A percentile compares a stretch with the other conserved stretches of the same genome.
Conservation (phyloP, 768 basidiomycete species). For the Leccinum subgranulosum region DNA sequence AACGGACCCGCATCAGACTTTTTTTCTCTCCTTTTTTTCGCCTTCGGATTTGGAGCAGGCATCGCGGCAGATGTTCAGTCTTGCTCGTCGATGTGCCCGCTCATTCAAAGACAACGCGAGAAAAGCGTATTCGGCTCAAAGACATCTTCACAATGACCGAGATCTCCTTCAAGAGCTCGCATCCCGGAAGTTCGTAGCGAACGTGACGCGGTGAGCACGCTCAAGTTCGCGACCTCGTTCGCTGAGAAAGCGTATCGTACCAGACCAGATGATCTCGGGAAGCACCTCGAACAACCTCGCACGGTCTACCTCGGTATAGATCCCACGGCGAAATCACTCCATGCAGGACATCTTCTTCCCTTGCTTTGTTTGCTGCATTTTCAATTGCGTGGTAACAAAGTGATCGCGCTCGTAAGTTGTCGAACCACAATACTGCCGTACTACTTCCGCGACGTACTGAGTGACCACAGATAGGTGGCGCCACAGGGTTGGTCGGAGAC, state of each 20-base stretch:
- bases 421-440: not conserved
- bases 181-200: constrained; percentile 32
- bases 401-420: constrained; percentile 74
- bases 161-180: constrained; percentile 33
- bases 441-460: not conserved
- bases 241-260: constrained; percentile 1
- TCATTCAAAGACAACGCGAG: not conserved
- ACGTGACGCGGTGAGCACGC: constrained; percentile 34
- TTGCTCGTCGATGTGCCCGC: constrained; percentile 17
- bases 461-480: constrained; percentile 83
- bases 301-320: constrained; percentile 88
- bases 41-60: not conserved
- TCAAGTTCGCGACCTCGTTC: not conserved
- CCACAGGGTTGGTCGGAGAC: constrained; percentile 95
- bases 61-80: constrained; percentile 19
- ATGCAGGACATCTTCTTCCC: constrained; percentile 92
- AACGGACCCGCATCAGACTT: not conserved
- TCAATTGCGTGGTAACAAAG: constrained; percentile 75
- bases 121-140: not conserved
- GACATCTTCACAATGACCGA: constrained; percentile 18
- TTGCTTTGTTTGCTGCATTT: constrained; percentile 87
- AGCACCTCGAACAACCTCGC: constrained; percentile 37
- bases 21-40: not conserved
- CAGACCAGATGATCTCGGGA: constrained; percentile 43
- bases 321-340: constrained; percentile 85